A percentile compares a stretch with the other conserved stretches of the same genome.
Evolutionary conservation across 345 rosid species (phyloP).

Genomic region (Syzygium aqueum): DNA sequence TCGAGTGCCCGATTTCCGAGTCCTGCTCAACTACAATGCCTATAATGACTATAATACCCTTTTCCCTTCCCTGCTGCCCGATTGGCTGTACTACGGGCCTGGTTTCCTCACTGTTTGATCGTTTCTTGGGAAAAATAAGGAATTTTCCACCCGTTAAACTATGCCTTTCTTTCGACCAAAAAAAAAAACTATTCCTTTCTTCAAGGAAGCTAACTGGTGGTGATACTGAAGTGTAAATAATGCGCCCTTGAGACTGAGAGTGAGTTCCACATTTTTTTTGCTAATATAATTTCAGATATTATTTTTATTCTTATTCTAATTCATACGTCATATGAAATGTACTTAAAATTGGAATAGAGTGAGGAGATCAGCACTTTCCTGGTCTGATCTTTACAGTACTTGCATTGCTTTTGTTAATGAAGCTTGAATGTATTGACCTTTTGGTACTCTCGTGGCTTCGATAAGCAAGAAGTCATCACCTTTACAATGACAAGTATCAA

Average conservation of each 20-base stretch:
- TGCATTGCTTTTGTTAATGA: background rate
- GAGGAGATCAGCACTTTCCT: background rate
- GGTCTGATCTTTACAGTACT: background rate
- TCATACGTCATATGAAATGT: background rate
- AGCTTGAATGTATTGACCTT: background rate
- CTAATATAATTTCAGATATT: too few species aligned
- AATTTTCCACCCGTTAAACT: background rate
- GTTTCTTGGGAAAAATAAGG: background rate
- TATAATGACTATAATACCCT: slow-evolving; percentile 41
- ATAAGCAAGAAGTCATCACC: background rate
- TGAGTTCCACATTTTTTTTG: background rate
- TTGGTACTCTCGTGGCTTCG: background rate
- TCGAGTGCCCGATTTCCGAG: slow-evolving; percentile 13
- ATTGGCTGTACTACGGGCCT: background rate
- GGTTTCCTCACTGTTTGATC: slow-evolving; percentile 17
- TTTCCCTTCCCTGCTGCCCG: slow-evolving; percentile 10
- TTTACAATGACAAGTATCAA: background rate
- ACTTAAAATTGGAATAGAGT: background rate
- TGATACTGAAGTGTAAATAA: background rate
- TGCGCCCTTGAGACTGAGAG: background rate
- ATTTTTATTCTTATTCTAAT: background rate
- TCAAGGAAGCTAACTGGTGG: background rate
- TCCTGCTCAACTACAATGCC: slow-evolving; percentile 19
- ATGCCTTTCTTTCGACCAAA: too few species aligned
- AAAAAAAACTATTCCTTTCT: background rate